Conservation (phyloP, 306 rosid genomes). For the Malus orientalis region DNA sequence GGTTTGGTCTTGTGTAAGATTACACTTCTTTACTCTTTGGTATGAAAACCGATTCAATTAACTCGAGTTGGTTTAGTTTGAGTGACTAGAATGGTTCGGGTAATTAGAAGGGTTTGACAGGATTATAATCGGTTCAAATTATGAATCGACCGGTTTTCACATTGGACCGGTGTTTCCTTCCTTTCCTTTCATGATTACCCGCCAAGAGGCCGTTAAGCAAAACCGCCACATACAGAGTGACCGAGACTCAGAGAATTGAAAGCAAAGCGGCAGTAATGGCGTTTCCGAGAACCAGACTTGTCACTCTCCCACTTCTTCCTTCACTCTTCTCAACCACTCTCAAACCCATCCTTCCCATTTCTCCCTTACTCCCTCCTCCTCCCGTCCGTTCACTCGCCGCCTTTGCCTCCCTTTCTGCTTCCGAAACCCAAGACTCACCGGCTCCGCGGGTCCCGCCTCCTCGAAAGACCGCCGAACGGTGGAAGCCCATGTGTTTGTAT, state of each 20-base stretch:
- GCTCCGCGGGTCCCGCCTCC: constrained; percentile 10
- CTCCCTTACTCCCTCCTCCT: constrained; percentile 5
- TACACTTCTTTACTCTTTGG: no score
- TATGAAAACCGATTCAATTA: no score
- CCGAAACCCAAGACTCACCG: constrained; percentile 25
- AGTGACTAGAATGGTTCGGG: no score
- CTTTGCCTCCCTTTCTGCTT: constrained; percentile 43
- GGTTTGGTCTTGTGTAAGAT: no score
- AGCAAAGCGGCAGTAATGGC: constrained; percentile 26
- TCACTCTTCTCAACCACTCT: constrained; percentile 21
- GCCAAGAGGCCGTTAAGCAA: not conserved
- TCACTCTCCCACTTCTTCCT: constrained; percentile 22
- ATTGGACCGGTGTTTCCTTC: not conserved
- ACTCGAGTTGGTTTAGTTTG: no score
- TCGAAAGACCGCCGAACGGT: constrained; percentile 21
- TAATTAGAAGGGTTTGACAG: no score
- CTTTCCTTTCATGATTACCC: not conserved
- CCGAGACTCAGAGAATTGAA: no score
- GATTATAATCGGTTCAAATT: not conserved
- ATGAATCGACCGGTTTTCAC: not conserved
- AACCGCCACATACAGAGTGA: no score
- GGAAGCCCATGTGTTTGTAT: constrained; percentile 80
- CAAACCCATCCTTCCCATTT: not conserved
- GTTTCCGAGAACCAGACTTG: constrained; percentile 18
- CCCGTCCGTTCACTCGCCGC: constrained; percentile 22